Evolutionary conservation across 495 filamentous ascomycete species (phyloP).

Genomic region (Aspergillus coremiiformis): DNA sequence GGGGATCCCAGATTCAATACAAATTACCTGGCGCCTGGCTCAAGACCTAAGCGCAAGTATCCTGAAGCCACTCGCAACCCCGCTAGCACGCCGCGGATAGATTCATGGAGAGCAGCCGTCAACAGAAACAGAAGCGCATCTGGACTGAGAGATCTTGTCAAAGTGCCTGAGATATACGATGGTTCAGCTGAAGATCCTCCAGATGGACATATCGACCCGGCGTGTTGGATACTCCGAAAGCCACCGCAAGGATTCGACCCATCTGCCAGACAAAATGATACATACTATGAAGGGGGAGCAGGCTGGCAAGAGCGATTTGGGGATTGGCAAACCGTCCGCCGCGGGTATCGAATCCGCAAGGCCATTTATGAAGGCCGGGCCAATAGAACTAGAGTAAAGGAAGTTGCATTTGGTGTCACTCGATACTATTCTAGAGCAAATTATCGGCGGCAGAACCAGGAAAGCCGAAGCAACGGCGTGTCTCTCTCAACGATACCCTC

Average conservation of each 20-base stretch:
- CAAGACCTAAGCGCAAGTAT: conserved; percentile 23
- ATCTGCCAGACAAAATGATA: conserved; percentile 28
- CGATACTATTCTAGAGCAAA: conserved; percentile 16
- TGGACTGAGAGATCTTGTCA: conserved; percentile 22
- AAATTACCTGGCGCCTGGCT: conserved; percentile 22
- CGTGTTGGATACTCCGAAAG: conserved; percentile 37
- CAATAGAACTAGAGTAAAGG: conserved; percentile 28
- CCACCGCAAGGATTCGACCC: conserved; percentile 36
- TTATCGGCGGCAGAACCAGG: not conserved
- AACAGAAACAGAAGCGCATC: conserved; percentile 27
- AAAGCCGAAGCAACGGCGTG: not conserved
- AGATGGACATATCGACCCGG: conserved; percentile 34
- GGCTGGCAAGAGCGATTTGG: conserved; percentile 39
- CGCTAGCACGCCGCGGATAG: conserved; percentile 24
- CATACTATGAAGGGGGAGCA: conserved; percentile 37
- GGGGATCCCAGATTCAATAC: conserved; percentile 35
- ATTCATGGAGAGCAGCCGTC: conserved; percentile 36
- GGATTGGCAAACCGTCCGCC: conserved; percentile 34
- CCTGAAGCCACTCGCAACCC: conserved; percentile 9
- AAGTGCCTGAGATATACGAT: conserved; percentile 25
- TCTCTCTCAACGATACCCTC: not conserved
- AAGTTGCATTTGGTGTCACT: conserved; percentile 19
- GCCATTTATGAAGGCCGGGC: conserved; percentile 29
- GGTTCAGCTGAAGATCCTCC: conserved; percentile 36
- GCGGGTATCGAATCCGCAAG: conserved; percentile 33